Base-by-base conservation (phyloP, 176 grass and related monocot genomes). In the Calamus simplicifolius region DNA sequence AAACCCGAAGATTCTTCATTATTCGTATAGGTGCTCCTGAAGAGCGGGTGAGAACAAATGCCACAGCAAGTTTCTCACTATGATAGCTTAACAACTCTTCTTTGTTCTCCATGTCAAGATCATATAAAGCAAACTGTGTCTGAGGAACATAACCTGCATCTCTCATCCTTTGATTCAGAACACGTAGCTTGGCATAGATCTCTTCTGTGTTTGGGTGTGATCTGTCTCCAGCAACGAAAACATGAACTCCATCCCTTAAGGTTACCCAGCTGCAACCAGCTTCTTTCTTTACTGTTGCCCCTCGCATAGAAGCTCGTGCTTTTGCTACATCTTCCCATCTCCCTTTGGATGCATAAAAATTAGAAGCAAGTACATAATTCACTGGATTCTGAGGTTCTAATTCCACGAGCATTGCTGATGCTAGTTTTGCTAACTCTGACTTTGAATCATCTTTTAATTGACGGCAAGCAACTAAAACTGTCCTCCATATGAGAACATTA, bases 351-450 rank as follows among this genome's bases (percentile, higher is more conserved):
- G 89, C 80, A 75, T 88, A 75, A 49, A 81, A 81, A 66, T 81
- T 94, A 51, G 89, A 83, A 62, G 66, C 66, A 53, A 94, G 78
- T 57, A 94, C 84, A 63, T 94, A 94, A 54, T 94, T 94, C 54
- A 84, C 84, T 58, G 84, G 84, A 70, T 94, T 94, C 72, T 78
- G 77, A 73, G 84, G 89, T 78, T 94, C 89, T 69, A 94, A 43
- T 78, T 81, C 71, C 62, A 94, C 72, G 67, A 94, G 84, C 78
- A 76, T 85, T 58, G 69, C 72, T 53, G 70, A 88, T 78, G 89
- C 84, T 75, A 81, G 75, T 76, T 50, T 84, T 16, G 66, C 80
- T 53, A 94, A 54, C 29, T 85, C 70, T 54, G 72, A 75, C 54
- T 66, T 88, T 55, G 60, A 21, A 49, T 67, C 52, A 29, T 85